Evolutionary conservation across 2,329 filamentous ascomycete genomes (phyloP).

Genomic region (Aureobasidium vineae): DNA sequence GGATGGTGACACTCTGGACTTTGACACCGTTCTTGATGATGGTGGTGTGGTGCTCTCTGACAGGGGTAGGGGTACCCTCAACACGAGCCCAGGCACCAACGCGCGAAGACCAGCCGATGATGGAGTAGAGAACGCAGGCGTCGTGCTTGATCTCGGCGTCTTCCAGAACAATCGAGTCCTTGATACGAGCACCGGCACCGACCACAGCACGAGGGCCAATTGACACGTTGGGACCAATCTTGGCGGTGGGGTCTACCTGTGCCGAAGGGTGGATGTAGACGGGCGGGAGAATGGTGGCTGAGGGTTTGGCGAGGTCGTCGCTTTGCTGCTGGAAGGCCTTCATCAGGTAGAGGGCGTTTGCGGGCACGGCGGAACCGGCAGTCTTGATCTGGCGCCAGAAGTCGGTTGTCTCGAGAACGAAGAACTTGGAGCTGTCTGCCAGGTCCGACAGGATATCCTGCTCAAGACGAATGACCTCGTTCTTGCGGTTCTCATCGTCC

Average conservation of each 20-base stretch:
- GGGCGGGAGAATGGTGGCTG: conserved; percentile 82
- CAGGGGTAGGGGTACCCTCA: conserved; percentile 86
- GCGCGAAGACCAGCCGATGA: conserved; percentile 95
- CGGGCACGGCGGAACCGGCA: conserved; percentile 91
- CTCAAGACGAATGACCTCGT: conserved; percentile 87
- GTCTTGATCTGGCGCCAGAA: conserved; percentile 99
- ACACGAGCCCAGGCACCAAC: conserved; percentile 98
- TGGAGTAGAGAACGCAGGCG: conserved; percentile 90
- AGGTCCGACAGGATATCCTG: conserved; percentile 96
- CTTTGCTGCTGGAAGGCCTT: conserved; percentile 84
- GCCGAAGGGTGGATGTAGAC: conserved; percentile 95
- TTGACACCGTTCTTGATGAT: conserved; percentile 98
- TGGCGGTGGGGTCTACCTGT: conserved; percentile 87
- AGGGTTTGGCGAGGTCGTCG: conserved; percentile 76
- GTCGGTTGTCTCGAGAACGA: conserved; percentile 96
- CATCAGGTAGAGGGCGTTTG: conserved; percentile 93
- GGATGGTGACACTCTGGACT: conserved; percentile 96
- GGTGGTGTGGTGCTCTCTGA: conserved; percentile 85
- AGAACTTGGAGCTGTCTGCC: conserved; percentile 96
- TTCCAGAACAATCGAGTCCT: conserved; percentile 94
- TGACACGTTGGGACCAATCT: conserved; percentile 94
- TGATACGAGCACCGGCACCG: conserved; percentile 84
- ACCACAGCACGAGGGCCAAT: conserved; percentile 85
- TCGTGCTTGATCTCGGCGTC: conserved; percentile 96
- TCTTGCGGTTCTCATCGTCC: conserved; percentile 72